Evolutionary conservation across 2,329 filamentous ascomycete genomes (phyloP).

Genomic region (Diaporthe capsici): DNA sequence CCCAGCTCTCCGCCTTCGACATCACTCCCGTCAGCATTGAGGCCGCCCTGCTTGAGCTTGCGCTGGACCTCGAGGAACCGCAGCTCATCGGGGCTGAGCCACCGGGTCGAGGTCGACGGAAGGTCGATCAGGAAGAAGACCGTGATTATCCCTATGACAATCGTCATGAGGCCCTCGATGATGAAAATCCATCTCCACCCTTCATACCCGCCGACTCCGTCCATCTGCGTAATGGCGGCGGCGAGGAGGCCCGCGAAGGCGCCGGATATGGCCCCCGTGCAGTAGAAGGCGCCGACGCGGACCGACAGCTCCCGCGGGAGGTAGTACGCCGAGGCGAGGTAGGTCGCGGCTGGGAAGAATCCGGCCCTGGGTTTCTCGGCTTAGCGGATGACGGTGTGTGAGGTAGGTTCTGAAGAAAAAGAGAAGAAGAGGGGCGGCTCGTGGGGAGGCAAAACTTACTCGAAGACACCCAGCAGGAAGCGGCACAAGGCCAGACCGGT

Average conservation of each 20-base stretch:
- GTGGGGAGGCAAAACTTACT: constrained; percentile 43
- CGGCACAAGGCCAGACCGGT: constrained; percentile 60
- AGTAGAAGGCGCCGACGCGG: constrained; percentile 55
- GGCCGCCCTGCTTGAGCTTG: constrained; percentile 29
- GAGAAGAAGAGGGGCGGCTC: too few relatives aligned
- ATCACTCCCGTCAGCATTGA: constrained; percentile 8
- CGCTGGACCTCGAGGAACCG: constrained; percentile 24
- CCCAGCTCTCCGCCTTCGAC: constrained; percentile 19
- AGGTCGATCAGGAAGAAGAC: constrained; percentile 18
- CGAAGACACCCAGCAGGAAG: constrained; percentile 62
- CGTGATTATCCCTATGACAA: constrained; percentile 55
- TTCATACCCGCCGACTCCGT: constrained; percentile 58
- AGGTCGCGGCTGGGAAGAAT: constrained; percentile 59
- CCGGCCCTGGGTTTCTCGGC: constrained; percentile 66
- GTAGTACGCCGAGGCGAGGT: constrained; percentile 24
- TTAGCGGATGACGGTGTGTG: constrained; percentile 46
- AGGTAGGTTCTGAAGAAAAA: too few relatives aligned
- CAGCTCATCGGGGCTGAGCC: constrained; percentile 22
- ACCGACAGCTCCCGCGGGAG: constrained; percentile 13
- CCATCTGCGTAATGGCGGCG: constrained; percentile 63
- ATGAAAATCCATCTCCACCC: constrained; percentile 67
- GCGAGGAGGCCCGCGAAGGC: constrained; percentile 75
- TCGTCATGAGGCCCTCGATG: constrained; percentile 62
- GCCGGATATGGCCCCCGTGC: constrained; percentile 61
- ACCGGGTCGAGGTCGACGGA: constrained; percentile 18